A percentile compares a stretch with the other conserved stretches of the same genome.
These are phyloP conservation scores for Kodamaea nitidulidarum DNA, from an alignment of 805 yeast species.

Conservation along the genomic window DNA sequence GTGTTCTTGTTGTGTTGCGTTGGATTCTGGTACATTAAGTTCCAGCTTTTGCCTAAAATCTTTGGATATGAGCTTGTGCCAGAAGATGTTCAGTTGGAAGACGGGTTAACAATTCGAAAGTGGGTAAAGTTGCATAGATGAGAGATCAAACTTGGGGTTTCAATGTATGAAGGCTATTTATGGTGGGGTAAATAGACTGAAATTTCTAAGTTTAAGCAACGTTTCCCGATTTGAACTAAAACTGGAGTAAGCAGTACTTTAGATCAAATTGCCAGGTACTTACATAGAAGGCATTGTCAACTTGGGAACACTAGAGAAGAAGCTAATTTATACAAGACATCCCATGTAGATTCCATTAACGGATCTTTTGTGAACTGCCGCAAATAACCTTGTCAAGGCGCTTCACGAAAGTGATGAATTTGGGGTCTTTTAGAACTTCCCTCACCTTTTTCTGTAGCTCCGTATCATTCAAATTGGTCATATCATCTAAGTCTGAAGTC, in stretches of 20 bases:
- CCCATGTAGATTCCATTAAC: too few relatives aligned
- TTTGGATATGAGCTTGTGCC: constrained; percentile 44
- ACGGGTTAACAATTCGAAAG: constrained; percentile 54
- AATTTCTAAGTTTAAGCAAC: too few relatives aligned
- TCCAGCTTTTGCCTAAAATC: constrained; percentile 43
- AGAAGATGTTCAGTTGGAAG: constrained; percentile 41
- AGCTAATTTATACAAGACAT: too few relatives aligned
- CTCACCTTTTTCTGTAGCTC: background rate
- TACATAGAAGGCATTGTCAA: too few relatives aligned
- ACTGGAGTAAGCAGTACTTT: too few relatives aligned
- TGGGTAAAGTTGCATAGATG: constrained; percentile 38
- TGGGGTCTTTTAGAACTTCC: constrained; percentile 12
- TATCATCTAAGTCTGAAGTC: background rate
- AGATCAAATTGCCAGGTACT: too few relatives aligned
- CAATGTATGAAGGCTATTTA: background rate
- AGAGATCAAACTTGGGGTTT: background rate
- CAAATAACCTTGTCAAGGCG: constrained; percentile 15
- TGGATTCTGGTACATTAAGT: constrained; percentile 54
- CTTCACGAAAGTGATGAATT: constrained; percentile 15
- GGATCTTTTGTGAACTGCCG: too few relatives aligned
- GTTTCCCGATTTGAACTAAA: too few relatives aligned
- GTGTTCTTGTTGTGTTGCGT: constrained; percentile 40
- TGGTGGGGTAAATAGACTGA: background rate
- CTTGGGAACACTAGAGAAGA: too few relatives aligned
- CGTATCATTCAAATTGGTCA: background rate